Percentiles rank a stretch among this genome's conserved stretches.
These are phyloP conservation scores for Marsdenia floribunda DNA, from an alignment of 257 asterid species.

Conservation along the genomic window DNA sequence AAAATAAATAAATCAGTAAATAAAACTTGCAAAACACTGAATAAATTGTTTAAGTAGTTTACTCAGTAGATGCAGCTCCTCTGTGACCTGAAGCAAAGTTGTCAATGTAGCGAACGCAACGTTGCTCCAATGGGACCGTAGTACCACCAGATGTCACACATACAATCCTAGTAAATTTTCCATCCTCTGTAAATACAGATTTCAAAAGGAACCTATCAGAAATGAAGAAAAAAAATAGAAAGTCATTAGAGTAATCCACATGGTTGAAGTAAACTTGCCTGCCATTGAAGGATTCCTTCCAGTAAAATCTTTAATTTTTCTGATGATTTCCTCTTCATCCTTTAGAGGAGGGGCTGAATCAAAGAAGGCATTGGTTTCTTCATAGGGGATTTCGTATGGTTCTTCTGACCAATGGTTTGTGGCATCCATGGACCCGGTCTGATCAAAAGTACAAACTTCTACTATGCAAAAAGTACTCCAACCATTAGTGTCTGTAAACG, in stretches of 20 bases:
- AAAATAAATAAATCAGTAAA: background rate
- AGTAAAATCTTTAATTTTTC: conserved; percentile 45
- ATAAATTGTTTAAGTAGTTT: conserved; percentile 19
- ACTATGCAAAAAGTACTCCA: background rate
- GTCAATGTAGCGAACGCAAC: conserved; percentile 93
- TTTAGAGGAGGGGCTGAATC: conserved; percentile 81
- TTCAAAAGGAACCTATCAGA: background rate
- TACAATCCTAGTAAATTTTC: conserved; percentile 50
- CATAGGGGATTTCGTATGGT: conserved; percentile 34
- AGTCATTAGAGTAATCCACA: background rate
- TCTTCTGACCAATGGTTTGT: conserved; percentile 19
- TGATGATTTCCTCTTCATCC: conserved; percentile 48
- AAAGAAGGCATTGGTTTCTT: conserved; percentile 61
- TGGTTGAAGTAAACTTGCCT: conserved; percentile 33
- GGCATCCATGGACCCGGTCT: conserved; percentile 26
- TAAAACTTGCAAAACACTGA: background rate
- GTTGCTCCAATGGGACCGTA: conserved; percentile 87
- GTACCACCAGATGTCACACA: conserved; percentile 98
- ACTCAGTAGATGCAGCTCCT: conserved; percentile 99
- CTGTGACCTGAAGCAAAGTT: conserved; percentile 95
- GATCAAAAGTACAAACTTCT: background rate
- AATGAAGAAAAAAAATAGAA: background rate
- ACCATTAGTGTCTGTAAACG: background rate
- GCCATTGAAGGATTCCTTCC: conserved; percentile 27
- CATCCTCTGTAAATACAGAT: conserved; percentile 31